A percentile compares a stretch with the other conserved stretches of the same genome.
These are phyloP conservation scores for Didymella sp. DNA, from an alignment of 2,329 filamentous ascomycete genomes.

Conservation along the genomic window DNA sequence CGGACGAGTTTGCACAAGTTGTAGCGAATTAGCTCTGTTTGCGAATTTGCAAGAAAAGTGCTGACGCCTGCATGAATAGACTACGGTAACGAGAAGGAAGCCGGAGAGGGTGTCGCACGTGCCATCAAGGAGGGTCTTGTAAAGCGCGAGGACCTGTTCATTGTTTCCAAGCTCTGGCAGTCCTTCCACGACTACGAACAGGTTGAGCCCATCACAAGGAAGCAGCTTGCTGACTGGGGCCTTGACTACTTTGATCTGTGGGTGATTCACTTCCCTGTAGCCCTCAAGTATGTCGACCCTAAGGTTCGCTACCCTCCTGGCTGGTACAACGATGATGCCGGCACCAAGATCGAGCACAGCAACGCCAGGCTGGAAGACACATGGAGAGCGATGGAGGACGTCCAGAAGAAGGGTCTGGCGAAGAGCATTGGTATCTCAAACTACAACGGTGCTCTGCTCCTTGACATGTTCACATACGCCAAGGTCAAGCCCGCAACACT, in stretches of 20 bases:
- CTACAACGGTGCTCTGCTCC: slow-evolving; percentile 52
- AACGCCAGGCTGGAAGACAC: slow-evolving; percentile 44
- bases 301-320: slow-evolving; percentile 47
- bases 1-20: not conserved
- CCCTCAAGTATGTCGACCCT: slow-evolving; percentile 66
- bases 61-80: slow-evolving; percentile 30
- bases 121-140: slow-evolving; percentile 49
- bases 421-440: slow-evolving; percentile 50
- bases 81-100: slow-evolving; percentile 50
- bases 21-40: not conserved
- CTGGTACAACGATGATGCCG: slow-evolving; percentile 44
- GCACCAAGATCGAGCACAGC: slow-evolving; percentile 47
- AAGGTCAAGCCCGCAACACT: slow-evolving; percentile 45
- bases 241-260: slow-evolving; percentile 51
- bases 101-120: slow-evolving; percentile 46
- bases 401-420: slow-evolving; percentile 55
- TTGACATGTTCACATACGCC: slow-evolving; percentile 63
- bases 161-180: slow-evolving; percentile 94
- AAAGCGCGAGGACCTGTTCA: slow-evolving; percentile 77
- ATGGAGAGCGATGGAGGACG: slow-evolving; percentile 53
- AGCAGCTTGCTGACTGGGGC: slow-evolving; percentile 59
- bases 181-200: slow-evolving; percentile 83
- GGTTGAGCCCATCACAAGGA: slow-evolving; percentile 77
- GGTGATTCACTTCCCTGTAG: slow-evolving; percentile 71
- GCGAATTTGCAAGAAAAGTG: not conserved